Evolutionary conservation across 805 yeast genomes (phyloP), one percentile per base, ranked within the genome.

Genomic region (Candida coquimbonensis): DNA sequence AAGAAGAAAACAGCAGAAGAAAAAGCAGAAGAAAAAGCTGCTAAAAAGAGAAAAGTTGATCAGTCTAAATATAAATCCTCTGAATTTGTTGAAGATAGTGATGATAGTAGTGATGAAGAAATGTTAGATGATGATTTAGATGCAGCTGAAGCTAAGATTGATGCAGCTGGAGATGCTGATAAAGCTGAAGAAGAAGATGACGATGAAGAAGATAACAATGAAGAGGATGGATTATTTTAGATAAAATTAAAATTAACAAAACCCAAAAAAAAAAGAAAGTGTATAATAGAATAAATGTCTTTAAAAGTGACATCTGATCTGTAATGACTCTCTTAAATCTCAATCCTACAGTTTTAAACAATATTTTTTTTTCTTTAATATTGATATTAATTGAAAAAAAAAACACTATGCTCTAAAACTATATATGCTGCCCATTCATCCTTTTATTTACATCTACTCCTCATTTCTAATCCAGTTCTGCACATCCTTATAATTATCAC

Each of bases 401-500:
- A 5, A 21, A 6, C 31, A 27, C 12, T 9, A 27, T 11, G 29
- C 9, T 27, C 12, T 4, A 27, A 9, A 27, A 27, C 7, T 27
- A 11, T 11, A 29, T 29, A 29, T 29, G 24, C 24, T 29, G 12
- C 14, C 11, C 31, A 17, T 33, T 33, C n/a, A 35, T 35, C 19
- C 9, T 3, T 3, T 17, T 17, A 17, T 13, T 17, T 17, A 17
- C 19, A 9, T 9, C 19, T 17, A 27, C n/a, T 40, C 7, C 17
- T 55, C 59, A 33, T 54, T 55, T 25, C 52, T 57, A 46, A 68
- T 47, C 80, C 81, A 77, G 37, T 53, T 62, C 49, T 65, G 69
- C 47, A 67, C 56, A 32, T 72, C 72, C 45, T 67, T 70, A 46
- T 68, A 68, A 43, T 78, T 72, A 44, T 72, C 78, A 47, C 78